Conservation (phyloP, 345 rosid genomes). For the Moricandia moricandioides region DNA sequence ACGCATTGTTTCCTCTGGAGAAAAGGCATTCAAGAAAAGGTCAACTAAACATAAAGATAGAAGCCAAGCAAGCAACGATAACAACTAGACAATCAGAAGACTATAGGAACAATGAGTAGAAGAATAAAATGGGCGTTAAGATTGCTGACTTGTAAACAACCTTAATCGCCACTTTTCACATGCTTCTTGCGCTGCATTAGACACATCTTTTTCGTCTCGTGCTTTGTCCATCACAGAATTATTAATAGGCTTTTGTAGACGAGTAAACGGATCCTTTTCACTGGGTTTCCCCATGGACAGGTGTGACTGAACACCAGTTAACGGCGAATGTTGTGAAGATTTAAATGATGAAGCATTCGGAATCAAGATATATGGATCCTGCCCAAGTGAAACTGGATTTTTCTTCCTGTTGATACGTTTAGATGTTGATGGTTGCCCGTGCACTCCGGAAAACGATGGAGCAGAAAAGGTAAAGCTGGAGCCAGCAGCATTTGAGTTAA, state of each 20-base stretch:
- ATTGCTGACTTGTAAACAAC: conserved; percentile 39
- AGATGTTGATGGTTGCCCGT: conserved; percentile 43
- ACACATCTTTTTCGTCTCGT: conserved; percentile 42
- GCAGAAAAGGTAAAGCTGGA: conserved; percentile 70
- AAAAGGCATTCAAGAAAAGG: conserved; percentile 30
- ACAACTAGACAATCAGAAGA: conserved; percentile 6
- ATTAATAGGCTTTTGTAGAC: conserved; percentile 37
- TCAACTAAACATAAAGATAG: conserved; percentile 2
- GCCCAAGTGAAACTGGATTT: conserved; percentile 40
- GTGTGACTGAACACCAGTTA: conserved; percentile 45
- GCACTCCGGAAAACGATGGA: conserved; percentile 52
- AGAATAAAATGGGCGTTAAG: not conserved
- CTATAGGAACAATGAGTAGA: conserved; percentile 4
- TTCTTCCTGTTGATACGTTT: conserved; percentile 55
- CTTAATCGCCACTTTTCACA: conserved; percentile 99
- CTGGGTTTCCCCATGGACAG: conserved; percentile 39
- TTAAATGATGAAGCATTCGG: conserved; percentile 43
- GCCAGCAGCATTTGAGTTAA: conserved; percentile 43
- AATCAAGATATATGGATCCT: conserved; percentile 39
- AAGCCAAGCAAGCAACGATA: conserved; percentile 1
- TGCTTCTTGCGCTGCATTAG: conserved; percentile 72
- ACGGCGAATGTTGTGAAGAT: conserved; percentile 45
- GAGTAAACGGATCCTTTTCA: conserved; percentile 41
- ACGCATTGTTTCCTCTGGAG: conserved; percentile 92
- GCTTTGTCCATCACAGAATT: conserved; percentile 41